A percentile compares a stretch with the other conserved stretches of the same genome.
These are phyloP conservation scores for Neurospora sp. DNA, from an alignment of 495 filamentous ascomycete genomes.

Conservation along the genomic window DNA sequence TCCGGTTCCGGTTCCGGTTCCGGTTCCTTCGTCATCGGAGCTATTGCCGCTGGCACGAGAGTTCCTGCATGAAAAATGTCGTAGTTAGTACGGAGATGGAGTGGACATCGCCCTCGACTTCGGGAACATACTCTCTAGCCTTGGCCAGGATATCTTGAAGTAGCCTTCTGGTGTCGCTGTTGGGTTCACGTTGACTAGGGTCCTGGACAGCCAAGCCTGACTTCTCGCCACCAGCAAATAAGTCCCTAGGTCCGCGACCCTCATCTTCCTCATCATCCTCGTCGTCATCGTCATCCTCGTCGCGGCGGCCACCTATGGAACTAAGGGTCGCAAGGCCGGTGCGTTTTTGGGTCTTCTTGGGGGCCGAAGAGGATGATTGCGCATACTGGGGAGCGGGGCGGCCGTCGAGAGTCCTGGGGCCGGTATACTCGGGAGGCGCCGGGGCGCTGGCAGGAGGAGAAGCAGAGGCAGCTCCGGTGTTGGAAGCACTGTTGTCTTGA, in stretches of 20 bases:
- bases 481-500: slow-evolving; percentile 32
- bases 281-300: slow-evolving; percentile 49
- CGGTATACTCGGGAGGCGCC: slow-evolving; percentile 35
- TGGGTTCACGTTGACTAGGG: slow-evolving; percentile 39
- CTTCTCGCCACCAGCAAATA: slow-evolving; percentile 95
- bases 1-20: slow-evolving; percentile 36
- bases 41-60: slow-evolving; percentile 34
- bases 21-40: slow-evolving; percentile 38
- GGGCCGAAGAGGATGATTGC: slow-evolving; percentile 23
- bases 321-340: slow-evolving; percentile 47
- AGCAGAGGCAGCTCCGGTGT: slow-evolving; percentile 12
- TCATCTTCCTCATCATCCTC: slow-evolving; percentile 53
- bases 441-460: slow-evolving; percentile 4
- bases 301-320: slow-evolving; percentile 39
- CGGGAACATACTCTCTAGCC: slow-evolving; percentile 55
- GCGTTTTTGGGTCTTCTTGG: slow-evolving; percentile 34
- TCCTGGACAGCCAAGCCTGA: slow-evolving; percentile 93
- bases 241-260: slow-evolving; percentile 57
- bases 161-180: slow-evolving; percentile 52
- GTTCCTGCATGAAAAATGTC: slow-evolving; percentile 5
- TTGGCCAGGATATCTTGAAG: slow-evolving; percentile 73
- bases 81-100: background rate
- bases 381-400: slow-evolving; percentile 39
- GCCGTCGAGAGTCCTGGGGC: slow-evolving; percentile 46
- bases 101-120: background rate